Evolutionary conservation across 202 grass and related monocot genomes (phyloP).

Genomic region (Schoenoplectus tabernaemontani): DNA sequence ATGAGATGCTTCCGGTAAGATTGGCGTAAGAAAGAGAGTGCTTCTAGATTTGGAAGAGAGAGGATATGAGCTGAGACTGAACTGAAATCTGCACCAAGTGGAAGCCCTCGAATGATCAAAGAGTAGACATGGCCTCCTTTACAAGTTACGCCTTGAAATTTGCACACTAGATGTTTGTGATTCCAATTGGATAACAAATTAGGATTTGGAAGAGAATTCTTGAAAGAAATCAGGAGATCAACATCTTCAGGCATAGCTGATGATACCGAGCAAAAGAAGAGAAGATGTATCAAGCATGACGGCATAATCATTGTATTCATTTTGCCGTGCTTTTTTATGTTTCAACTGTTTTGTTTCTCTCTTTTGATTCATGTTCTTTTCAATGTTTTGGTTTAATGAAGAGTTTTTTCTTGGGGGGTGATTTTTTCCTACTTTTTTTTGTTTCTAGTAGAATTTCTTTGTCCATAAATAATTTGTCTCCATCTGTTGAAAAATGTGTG

Average conservation of each 20-base stretch:
- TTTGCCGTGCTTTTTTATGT: too few species aligned
- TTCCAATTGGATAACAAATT: not conserved
- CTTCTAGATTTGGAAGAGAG: not conserved
- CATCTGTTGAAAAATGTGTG: too few species aligned
- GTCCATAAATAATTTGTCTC: too few species aligned
- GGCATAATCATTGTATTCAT: too few species aligned
- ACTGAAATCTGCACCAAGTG: not conserved
- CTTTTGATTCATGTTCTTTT: too few species aligned
- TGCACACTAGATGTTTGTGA: not conserved
- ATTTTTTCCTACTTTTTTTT: too few species aligned
- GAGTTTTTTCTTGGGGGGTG: too few species aligned
- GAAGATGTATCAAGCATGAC: too few species aligned
- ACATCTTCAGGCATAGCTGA: not conserved
- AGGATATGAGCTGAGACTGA: conserved; percentile 2
- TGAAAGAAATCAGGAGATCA: conserved; percentile 6
- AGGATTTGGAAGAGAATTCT: not conserved
- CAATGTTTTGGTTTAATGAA: too few species aligned
- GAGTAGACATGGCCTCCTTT: not conserved
- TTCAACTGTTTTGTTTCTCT: too few species aligned
- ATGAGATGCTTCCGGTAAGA: not conserved
- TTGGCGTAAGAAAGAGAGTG: not conserved
- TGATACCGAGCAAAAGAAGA: too few species aligned
- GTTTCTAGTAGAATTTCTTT: too few species aligned
- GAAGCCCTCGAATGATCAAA: not conserved
- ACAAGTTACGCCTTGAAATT: not conserved